Evolutionary conservation across 2,329 filamentous ascomycete genomes (phyloP).

Genomic region (Ceratocystis colombiana): DNA sequence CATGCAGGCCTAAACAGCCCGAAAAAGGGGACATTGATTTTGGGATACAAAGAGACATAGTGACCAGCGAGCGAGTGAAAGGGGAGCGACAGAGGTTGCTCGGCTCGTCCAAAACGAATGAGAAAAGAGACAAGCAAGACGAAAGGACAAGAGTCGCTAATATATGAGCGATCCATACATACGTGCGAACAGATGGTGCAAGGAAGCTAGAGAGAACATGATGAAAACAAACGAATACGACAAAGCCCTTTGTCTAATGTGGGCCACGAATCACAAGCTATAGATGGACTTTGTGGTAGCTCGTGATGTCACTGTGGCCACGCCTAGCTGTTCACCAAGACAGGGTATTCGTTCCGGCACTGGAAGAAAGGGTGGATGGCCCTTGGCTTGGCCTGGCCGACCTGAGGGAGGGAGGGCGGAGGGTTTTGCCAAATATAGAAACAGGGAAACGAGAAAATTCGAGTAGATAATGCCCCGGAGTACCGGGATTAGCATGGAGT

Average conservation of each 20-base stretch:
- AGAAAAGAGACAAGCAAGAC: too few relatives aligned
- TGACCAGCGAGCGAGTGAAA: too few relatives aligned
- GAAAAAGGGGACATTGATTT: too few relatives aligned
- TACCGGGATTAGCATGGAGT: not conserved
- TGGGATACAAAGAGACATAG: too few relatives aligned
- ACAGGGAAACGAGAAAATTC: not conserved
- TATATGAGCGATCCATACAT: too few relatives aligned
- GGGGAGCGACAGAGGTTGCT: too few relatives aligned
- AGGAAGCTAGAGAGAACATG: not conserved
- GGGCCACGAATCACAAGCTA: not conserved
- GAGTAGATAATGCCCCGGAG: too few relatives aligned
- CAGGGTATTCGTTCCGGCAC: too few relatives aligned
- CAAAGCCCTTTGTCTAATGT: not conserved
- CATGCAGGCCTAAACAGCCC: too few relatives aligned
- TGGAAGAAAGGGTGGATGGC: not conserved
- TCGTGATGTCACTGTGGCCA: not conserved
- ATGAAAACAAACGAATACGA: not conserved
- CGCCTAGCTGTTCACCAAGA: not conserved
- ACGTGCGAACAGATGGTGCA: not conserved
- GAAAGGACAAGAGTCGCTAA: too few relatives aligned
- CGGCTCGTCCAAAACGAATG: too few relatives aligned
- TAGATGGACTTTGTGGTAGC: too few relatives aligned
- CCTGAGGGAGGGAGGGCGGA: constrained; percentile 17
- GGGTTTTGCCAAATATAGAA: constrained; percentile 15
- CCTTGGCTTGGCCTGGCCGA: not conserved